Percentiles rank a stretch among this genome's conserved stretches.
Evolutionary conservation across 2,329 filamentous ascomycete genomes (phyloP).

Genomic region (Trichoderma pleuroti): DNA sequence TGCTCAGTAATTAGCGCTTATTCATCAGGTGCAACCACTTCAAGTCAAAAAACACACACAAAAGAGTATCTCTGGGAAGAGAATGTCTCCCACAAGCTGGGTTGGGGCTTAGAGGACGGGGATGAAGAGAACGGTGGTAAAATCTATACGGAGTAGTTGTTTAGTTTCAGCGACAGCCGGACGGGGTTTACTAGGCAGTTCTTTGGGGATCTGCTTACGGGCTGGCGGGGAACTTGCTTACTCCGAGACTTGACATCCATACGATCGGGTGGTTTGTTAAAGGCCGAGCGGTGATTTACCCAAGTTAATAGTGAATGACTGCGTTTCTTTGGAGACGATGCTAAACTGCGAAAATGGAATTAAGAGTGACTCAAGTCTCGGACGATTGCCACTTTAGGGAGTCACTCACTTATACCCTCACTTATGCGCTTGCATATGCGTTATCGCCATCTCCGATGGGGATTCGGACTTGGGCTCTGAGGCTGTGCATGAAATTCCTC

Average conservation of each 20-base stretch:
- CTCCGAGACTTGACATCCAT: neutral
- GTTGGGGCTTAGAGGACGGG: neutral
- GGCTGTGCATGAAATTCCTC: neutral
- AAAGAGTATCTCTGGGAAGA: neutral
- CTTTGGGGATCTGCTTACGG: neutral
- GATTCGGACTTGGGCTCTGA: neutral
- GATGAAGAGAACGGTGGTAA: neutral
- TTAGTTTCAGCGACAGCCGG: neutral
- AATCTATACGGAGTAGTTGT: neutral
- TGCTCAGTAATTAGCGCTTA: neutral
- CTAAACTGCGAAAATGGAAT: neutral
- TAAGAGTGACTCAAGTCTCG: neutral
- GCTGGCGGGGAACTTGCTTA: neutral
- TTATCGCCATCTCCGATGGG: neutral
- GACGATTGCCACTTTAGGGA: neutral
- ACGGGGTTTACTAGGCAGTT: neutral
- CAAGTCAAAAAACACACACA: neutral
- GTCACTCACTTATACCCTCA: neutral
- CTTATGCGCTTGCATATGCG: neutral
- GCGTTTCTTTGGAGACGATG: neutral
- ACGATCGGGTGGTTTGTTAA: neutral
- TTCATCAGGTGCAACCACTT: neutral
- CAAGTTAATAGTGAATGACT: neutral
- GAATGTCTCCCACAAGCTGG: neutral
- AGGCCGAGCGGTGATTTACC: neutral